These are phyloP conservation scores for Yamadazyma philogaea DNA, from an alignment of 805 yeast species.

Conservation along the genomic window DNA sequence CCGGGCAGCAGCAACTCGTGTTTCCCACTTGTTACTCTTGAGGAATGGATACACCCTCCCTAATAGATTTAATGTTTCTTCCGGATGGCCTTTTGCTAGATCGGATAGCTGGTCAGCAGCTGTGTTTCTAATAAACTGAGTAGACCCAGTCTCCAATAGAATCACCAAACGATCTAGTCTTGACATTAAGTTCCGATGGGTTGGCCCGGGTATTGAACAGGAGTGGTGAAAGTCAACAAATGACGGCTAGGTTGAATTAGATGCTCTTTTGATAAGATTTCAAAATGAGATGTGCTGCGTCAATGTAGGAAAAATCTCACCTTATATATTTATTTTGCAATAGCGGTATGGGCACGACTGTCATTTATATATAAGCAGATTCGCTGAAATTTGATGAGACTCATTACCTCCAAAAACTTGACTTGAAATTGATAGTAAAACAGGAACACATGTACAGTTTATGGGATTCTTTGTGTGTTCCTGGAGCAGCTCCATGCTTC, in stretches of 20 bases:
- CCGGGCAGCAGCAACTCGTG: slow-evolving; percentile 89
- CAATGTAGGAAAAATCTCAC: slow-evolving; percentile 6
- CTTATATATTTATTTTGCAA: slow-evolving; percentile 6
- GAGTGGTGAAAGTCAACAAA: background rate
- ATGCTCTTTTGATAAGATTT: slow-evolving; percentile 1
- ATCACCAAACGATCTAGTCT: slow-evolving; percentile 57
- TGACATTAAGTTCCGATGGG: slow-evolving; percentile 26
- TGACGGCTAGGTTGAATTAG: background rate
- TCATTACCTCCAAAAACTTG: background rate
- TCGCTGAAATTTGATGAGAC: background rate
- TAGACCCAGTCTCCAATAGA: slow-evolving; percentile 87
- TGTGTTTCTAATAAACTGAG: slow-evolving; percentile 87
- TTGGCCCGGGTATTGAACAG: background rate
- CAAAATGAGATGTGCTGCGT: slow-evolving; percentile 11
- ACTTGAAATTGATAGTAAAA: no score
- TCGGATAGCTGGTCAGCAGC: slow-evolving; percentile 98
- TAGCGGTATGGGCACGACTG: slow-evolving; percentile 6
- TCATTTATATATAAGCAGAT: slow-evolving; percentile 6
- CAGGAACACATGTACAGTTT: no score
- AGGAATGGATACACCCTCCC: slow-evolving; percentile 91
- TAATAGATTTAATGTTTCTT: slow-evolving; percentile 75
- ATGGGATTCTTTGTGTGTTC: no score
- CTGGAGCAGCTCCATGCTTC: no score
- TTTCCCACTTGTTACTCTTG: slow-evolving; percentile 87
- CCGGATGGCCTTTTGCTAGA: slow-evolving; percentile 91